Conservation (phyloP, 129 eudicot species). For the Kitagawia praeruptora region DNA sequence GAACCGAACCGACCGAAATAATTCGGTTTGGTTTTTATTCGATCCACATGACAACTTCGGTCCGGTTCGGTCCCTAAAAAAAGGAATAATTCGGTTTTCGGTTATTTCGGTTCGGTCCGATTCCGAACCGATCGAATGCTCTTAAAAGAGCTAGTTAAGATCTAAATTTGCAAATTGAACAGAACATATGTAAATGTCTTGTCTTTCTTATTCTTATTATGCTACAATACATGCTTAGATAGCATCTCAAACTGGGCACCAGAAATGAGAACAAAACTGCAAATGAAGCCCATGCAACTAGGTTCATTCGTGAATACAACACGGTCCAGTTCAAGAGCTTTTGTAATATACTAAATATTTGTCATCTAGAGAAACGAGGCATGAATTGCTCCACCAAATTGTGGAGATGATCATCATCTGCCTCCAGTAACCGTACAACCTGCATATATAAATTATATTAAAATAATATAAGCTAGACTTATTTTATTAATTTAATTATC, state of each 20-base stretch:
- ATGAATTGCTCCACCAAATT: slow-evolving; percentile 54
- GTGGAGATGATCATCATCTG: slow-evolving; percentile 53
- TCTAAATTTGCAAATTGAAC: too few relatives aligned
- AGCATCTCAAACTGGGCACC: not conserved
- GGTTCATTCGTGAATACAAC: not conserved
- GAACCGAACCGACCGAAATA: too few relatives aligned
- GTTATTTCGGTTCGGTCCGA: too few relatives aligned
- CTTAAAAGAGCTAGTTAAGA: too few relatives aligned
- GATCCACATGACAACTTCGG: too few relatives aligned
- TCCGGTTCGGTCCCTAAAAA: too few relatives aligned
- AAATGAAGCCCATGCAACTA: not conserved
- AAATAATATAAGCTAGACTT: too few relatives aligned
- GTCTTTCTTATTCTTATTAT: not conserved
- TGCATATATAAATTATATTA: slow-evolving; percentile 16
- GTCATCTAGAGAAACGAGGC: slow-evolving; percentile 42
- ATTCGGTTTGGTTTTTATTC: too few relatives aligned
- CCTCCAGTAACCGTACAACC: slow-evolving; percentile 73
- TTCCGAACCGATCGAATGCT: too few relatives aligned
- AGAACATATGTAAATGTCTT: not conserved
- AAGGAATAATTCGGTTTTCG: too few relatives aligned
- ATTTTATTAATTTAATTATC: too few relatives aligned
- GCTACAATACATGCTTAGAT: not conserved
- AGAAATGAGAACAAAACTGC: not conserved
- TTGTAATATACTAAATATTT: not conserved
- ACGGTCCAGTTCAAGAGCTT: not conserved